Evolutionary conservation across 192 early-diverging fungal species (phyloP).

Genomic region (Backusella tuberculispora): DNA sequence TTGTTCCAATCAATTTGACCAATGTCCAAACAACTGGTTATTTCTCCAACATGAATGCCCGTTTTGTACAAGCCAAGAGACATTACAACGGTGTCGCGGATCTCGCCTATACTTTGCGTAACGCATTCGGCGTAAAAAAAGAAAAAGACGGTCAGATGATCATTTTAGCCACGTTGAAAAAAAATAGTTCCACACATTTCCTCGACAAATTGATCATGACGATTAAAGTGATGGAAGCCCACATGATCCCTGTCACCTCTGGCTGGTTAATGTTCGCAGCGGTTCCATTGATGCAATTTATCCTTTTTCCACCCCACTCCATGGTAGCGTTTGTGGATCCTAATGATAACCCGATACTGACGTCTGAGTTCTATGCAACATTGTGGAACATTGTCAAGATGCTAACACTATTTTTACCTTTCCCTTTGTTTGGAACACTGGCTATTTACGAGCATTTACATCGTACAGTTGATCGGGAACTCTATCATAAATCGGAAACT

Average conservation of each 20-base stretch:
- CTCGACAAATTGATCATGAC: constrained; percentile 46
- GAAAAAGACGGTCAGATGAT: background rate
- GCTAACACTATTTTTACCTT: constrained; percentile 45
- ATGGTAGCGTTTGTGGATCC: constrained; percentile 35
- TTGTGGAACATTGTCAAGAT: constrained; percentile 48
- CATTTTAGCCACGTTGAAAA: background rate
- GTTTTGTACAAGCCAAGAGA: constrained; percentile 73
- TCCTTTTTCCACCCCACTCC: constrained; percentile 39
- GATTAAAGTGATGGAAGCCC: constrained; percentile 54
- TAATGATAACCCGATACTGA: constrained; percentile 45
- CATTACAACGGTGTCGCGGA: constrained; percentile 79
- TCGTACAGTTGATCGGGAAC: constrained; percentile 45
- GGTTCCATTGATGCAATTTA: constrained; percentile 51
- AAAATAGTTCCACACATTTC: constrained; percentile 17
- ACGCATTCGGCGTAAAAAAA: constrained; percentile 23
- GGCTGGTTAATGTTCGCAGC: constrained; percentile 61
- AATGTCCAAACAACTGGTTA: constrained; percentile 60
- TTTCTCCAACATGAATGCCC: constrained; percentile 54
- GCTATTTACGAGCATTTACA: constrained; percentile 51
- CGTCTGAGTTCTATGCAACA: constrained; percentile 44
- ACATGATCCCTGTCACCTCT: constrained; percentile 54
- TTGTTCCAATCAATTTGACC: constrained; percentile 69
- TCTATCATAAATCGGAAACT: constrained; percentile 42
- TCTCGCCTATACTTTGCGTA: constrained; percentile 59
- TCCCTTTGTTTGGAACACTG: constrained; percentile 50